These are phyloP conservation scores for Ziziphus jujuba DNA, from an alignment of 306 rosid genomes.

Conservation along the genomic window DNA sequence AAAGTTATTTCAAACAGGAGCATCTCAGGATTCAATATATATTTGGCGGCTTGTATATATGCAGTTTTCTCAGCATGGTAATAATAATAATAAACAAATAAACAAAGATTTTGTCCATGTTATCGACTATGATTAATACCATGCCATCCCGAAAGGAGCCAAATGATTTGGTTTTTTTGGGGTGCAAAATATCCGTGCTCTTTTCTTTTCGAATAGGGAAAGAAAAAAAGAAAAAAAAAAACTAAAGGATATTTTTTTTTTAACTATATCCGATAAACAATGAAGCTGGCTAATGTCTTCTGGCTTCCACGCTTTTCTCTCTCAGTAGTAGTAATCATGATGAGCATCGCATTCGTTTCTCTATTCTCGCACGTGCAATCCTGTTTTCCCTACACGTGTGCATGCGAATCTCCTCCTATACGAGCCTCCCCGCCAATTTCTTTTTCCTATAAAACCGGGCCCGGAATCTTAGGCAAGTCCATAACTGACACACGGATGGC, in stretches of 20 bases:
- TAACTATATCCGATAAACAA: too few species aligned
- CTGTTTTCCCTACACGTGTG: slow-evolving; percentile 20
- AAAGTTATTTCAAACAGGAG: too few species aligned
- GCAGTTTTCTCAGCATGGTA: too few species aligned
- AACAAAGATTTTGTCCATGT: too few species aligned
- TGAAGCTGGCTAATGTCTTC: background rate
- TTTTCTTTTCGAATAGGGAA: background rate
- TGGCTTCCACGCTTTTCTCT: background rate
- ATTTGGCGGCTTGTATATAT: too few species aligned
- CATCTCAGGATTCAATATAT: too few species aligned
- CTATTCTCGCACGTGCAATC: slow-evolving; percentile 30
- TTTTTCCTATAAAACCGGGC: slow-evolving; percentile 12
- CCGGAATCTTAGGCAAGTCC: slow-evolving; percentile 4
- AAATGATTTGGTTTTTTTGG: too few species aligned
- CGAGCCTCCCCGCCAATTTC: slow-evolving; percentile 25
- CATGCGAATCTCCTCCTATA: slow-evolving; percentile 11
- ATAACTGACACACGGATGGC: background rate
- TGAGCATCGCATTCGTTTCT: background rate
- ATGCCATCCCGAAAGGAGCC: background rate
- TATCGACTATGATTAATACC: too few species aligned
- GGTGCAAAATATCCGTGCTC: background rate
- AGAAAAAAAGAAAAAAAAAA: background rate
- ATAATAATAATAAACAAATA: too few species aligned
- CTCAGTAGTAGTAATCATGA: background rate
- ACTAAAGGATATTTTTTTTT: background rate